Percentiles rank a stretch among this genome's conserved stretches.
Evolutionary conservation across 139 green algal species (phyloP).

Genomic region (Coelastrella sp.): DNA sequence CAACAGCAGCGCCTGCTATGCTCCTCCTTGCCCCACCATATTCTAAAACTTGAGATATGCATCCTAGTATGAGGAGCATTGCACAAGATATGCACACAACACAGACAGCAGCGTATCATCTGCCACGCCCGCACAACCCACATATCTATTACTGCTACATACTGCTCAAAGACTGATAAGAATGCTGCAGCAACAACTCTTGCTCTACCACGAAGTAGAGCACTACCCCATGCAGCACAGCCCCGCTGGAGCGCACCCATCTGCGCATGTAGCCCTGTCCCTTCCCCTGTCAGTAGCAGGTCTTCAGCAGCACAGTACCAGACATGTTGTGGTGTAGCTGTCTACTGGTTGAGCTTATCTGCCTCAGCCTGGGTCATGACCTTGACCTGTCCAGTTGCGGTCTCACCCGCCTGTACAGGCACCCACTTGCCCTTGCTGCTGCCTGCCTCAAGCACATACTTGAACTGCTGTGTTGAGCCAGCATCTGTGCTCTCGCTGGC

Average conservation of each 20-base stretch:
- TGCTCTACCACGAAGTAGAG: conserved; percentile 11
- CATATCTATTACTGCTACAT: not conserved
- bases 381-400: conserved; percentile 33
- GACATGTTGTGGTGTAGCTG: not conserved
- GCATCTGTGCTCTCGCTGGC: conserved; percentile 48
- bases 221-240: not conserved
- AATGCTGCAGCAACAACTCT: too few species aligned
- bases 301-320: not conserved
- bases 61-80: not conserved
- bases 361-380: conserved; percentile 43
- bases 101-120: not conserved
- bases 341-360: conserved; percentile 42
- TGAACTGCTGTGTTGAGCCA: conserved; percentile 50
- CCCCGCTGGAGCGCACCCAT: too few species aligned
- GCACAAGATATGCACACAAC: conserved; percentile 24
- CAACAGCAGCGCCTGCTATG: not conserved
- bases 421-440: conserved; percentile 47
- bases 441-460: conserved; percentile 65
- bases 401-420: conserved; percentile 20
- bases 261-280: too few species aligned
- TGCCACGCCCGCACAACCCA: not conserved
- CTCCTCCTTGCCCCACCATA: conserved; percentile 1
- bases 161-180: too few species aligned
- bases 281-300: not conserved
- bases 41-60: not conserved